Evolutionary conservation across 768 basidiomycete genomes (phyloP).

Genomic region (Mycena rebaudengoi): DNA sequence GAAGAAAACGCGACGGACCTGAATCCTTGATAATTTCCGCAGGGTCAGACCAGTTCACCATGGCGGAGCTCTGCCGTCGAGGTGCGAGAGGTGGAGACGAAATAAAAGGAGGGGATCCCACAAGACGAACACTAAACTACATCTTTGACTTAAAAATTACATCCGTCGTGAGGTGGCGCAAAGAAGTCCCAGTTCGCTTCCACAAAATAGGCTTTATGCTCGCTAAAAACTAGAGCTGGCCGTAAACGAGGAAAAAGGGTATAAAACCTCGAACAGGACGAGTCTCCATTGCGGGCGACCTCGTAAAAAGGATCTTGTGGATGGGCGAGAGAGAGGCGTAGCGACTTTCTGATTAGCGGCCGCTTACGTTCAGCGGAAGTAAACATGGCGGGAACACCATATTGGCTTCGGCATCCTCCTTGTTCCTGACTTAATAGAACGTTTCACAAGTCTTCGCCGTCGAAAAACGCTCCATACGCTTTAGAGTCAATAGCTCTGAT

Average conservation of each 20-base stretch:
- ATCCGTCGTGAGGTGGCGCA: constrained; percentile 21
- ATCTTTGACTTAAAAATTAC: constrained; percentile 13
- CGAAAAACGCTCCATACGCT: not conserved
- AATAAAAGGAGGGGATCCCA: not conserved
- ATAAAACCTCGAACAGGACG: too few relatives aligned
- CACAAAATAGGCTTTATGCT: not conserved
- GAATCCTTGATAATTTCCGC: constrained; percentile 52
- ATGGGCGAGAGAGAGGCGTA: not conserved
- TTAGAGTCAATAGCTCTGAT: too few relatives aligned
- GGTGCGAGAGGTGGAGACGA: not conserved
- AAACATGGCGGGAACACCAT: not conserved
- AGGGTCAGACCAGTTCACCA: constrained; percentile 62
- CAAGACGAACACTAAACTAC: not conserved
- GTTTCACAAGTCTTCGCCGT: constrained; percentile 17
- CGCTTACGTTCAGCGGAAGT: constrained; percentile 23
- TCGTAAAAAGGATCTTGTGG: not conserved
- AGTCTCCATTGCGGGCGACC: too few relatives aligned
- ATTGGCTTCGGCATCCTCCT: not conserved
- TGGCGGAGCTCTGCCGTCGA: constrained; percentile 27
- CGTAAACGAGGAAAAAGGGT: too few relatives aligned
- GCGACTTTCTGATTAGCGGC: not conserved
- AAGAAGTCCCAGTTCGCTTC: constrained; percentile 23
- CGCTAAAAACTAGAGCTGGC: too few relatives aligned
- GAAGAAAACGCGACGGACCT: constrained; percentile 35
- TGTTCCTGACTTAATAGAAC: constrained; percentile 18